These are phyloP conservation scores for Coemansia sp. DNA, from an alignment of 192 early-diverging fungal species.

Conservation along the genomic window DNA sequence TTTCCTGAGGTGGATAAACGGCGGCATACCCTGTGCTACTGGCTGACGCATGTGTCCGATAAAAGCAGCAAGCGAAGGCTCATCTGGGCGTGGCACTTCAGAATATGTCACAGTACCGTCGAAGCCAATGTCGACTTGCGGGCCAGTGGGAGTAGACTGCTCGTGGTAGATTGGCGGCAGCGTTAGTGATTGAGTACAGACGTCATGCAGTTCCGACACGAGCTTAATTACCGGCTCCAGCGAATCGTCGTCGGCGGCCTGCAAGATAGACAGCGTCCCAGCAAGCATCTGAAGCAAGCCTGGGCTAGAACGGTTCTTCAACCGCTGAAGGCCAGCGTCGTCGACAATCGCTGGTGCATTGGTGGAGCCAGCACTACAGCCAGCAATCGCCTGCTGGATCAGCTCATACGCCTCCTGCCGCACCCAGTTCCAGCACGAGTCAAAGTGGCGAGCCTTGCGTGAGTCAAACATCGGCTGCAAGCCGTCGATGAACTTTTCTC, in stretches of 20 bases:
- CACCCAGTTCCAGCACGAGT: conserved; percentile 97
- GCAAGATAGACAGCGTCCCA: conserved; percentile 61
- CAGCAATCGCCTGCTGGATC: conserved; percentile 82
- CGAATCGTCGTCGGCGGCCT: conserved; percentile 64
- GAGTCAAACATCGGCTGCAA: conserved; percentile 73
- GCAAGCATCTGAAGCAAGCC: conserved; percentile 77
- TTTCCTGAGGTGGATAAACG: conserved; percentile 9
- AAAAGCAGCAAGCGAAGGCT: conserved; percentile 75
- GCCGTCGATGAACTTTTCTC: conserved; percentile 72
- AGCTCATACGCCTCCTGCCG: conserved; percentile 51
- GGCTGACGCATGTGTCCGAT: too few relatives aligned
- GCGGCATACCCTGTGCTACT: too few relatives aligned
- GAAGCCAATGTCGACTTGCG: conserved; percentile 72
- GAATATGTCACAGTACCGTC: conserved; percentile 76
- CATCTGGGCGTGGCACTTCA: conserved; percentile 75
- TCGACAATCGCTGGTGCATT: conserved; percentile 75
- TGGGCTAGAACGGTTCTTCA: conserved; percentile 83
- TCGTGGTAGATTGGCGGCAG: conserved; percentile 81
- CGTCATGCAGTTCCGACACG: conserved; percentile 70
- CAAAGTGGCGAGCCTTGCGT: conserved; percentile 82
- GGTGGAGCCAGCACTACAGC: conserved; percentile 15
- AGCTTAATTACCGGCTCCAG: conserved; percentile 58
- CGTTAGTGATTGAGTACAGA: conserved; percentile 73
- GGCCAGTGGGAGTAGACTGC: conserved; percentile 79
- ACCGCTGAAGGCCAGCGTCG: conserved; percentile 17